These are phyloP conservation scores for Vigna radiata DNA, from an alignment of 306 rosid genomes.

Conservation along the genomic window DNA sequence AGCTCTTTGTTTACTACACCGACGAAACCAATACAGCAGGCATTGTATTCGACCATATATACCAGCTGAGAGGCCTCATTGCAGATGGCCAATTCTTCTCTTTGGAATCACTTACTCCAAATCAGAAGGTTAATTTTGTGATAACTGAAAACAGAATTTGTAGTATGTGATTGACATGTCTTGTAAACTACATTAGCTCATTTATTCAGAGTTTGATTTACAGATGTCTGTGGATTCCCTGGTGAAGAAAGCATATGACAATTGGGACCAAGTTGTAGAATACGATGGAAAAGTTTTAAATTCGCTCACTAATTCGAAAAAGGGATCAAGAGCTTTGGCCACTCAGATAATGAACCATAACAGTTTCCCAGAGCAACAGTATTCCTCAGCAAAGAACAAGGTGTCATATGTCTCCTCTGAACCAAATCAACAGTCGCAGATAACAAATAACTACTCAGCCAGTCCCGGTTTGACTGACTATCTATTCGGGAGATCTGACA, in stretches of 20 bases:
- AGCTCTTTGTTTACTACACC: constrained; percentile 78
- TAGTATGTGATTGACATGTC: not conserved
- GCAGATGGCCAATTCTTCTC: constrained; percentile 74
- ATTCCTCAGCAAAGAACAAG: constrained; percentile 51
- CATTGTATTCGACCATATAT: constrained; percentile 80
- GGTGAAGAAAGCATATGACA: constrained; percentile 84
- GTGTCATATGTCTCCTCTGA: constrained; percentile 56
- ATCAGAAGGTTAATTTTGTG: constrained; percentile 66
- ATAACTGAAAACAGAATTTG: not conserved
- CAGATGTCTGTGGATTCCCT: constrained; percentile 85
- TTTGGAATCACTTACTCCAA: constrained; percentile 72
- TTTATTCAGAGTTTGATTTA: constrained; percentile 34
- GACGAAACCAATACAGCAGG: constrained; percentile 61
- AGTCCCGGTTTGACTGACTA: constrained; percentile 53
- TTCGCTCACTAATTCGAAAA: constrained; percentile 48
- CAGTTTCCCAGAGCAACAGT: constrained; percentile 48
- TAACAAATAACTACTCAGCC: constrained; percentile 45
- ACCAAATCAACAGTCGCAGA: constrained; percentile 49
- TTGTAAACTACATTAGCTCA: constrained; percentile 24
- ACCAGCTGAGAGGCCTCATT: constrained; percentile 82
- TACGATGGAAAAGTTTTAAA: constrained; percentile 71
- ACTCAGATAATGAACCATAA: constrained; percentile 40
- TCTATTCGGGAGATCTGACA: constrained; percentile 55
- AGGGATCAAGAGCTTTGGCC: constrained; percentile 47
- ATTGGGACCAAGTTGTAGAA: constrained; percentile 83